Conservation (phyloP, 441 rosid species). For the Pelargonium cotyledonis region DNA sequence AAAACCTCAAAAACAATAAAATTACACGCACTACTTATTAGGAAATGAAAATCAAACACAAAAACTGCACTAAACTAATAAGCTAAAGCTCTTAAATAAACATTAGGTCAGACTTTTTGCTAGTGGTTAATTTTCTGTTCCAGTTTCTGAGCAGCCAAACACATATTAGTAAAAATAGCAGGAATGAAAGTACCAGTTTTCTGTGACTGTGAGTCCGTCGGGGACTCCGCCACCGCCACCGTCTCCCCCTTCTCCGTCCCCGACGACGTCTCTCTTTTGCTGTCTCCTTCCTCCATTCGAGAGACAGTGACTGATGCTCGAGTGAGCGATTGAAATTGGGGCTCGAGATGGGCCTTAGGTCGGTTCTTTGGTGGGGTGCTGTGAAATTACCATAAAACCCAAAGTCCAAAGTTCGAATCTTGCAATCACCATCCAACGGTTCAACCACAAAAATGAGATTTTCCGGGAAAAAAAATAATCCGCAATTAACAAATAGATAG, state of each 20-base stretch:
- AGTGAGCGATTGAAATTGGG: not conserved
- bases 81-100: too few species aligned
- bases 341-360: too few species aligned
- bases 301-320: not conserved
- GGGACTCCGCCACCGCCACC: not conserved
- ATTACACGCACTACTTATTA: too few species aligned
- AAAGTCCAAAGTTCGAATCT: not conserved
- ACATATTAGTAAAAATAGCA: not conserved
- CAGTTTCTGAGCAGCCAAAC: not conserved
- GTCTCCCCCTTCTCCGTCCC: not conserved
- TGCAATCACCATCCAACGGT: not conserved
- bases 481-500: not conserved
- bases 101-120: too few species aligned
- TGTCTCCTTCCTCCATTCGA: slow-evolving; percentile 4
- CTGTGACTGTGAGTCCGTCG: not conserved
- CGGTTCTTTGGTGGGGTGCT: too few species aligned
- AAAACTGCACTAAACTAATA: too few species aligned
- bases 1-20: too few species aligned
- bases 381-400: too few species aligned
- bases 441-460: not conserved
- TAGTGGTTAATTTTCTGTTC: not conserved
- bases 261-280: not conserved
- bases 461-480: not conserved
- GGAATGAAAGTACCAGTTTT: not conserved
- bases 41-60: too few species aligned